Percentiles rank a stretch among this genome's conserved stretches.
These are phyloP conservation scores for Penicillium macrosclerotiorum DNA, from an alignment of 495 filamentous ascomycete genomes.

Conservation along the genomic window DNA sequence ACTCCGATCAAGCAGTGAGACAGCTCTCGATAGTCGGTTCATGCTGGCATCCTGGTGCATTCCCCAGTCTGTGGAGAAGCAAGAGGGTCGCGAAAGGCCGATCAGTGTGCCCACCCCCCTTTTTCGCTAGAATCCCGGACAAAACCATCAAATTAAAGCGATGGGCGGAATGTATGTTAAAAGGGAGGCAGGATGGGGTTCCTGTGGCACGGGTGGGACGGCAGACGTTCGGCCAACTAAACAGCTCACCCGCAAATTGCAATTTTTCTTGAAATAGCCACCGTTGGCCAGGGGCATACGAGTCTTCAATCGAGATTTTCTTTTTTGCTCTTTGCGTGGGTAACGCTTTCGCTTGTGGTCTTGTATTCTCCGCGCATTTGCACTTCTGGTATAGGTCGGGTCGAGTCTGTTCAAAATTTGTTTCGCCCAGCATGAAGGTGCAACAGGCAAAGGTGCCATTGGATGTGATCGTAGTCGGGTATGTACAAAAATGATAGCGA, in stretches of 20 bases:
- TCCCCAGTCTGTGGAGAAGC: conserved; percentile 11
- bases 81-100: conserved; percentile 4
- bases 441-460: conserved; percentile 27
- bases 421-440: conserved; percentile 19
- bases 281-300: background rate
- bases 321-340: no score
- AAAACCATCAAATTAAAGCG: no score
- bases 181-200: conserved; percentile 3
- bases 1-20: no score
- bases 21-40: no score
- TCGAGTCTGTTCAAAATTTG: background rate
- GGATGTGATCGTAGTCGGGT: conserved; percentile 37
- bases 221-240: conserved; percentile 12
- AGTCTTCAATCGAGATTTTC: no score
- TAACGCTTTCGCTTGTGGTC: no score
- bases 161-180: no score
- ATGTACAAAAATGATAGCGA: conserved; percentile 16
- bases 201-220: conserved; percentile 19
- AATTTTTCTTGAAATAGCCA: conserved; percentile 20
- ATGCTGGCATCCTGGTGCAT: conserved; percentile 2
- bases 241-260: conserved; percentile 1
- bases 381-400: no score
- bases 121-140: no score
- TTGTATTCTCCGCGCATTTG: no score
- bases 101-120: conserved; percentile 3